phyloP scores from a whole-genome alignment of 257 asterid genomes.

The Plantago ovata region DNA sequence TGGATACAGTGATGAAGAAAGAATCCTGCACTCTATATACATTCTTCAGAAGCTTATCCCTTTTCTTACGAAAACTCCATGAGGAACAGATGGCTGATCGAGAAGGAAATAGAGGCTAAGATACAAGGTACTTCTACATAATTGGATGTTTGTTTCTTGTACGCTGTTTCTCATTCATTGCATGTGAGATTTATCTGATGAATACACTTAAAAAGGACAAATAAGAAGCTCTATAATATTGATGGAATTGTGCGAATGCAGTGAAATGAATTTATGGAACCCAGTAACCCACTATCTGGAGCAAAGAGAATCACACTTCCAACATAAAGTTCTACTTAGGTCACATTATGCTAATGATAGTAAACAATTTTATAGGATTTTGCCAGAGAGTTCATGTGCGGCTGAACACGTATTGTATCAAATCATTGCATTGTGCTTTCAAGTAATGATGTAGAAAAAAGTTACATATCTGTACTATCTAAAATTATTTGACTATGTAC shows the following conservation, averaged over 20 bases:
- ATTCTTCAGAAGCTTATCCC: conserved; percentile 64
- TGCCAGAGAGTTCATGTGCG: neutral
- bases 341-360: too few species aligned
- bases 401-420: neutral
- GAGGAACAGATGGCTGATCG: conserved; percentile 56
- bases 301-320: too few species aligned
- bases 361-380: too few species aligned
- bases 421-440: neutral
- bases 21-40: conserved; percentile 43
- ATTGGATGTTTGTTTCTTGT: too few species aligned
- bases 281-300: too few species aligned
- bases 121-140: conserved; percentile 48
- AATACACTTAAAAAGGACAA: neutral
- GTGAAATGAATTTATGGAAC: too few species aligned
- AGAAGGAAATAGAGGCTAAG: conserved; percentile 65
- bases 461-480: conserved; percentile 6
- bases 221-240: too few species aligned
- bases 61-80: conserved; percentile 44
- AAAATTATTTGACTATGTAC: conserved; percentile 7
- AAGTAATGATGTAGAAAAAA: neutral
- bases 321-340: too few species aligned
- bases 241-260: too few species aligned
- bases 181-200: conserved; percentile 11
- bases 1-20: conserved; percentile 33
- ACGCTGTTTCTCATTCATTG: conserved; percentile 1